Evolutionary conservation across 2,329 filamentous ascomycete species (phyloP).

Genomic region (Aureobasidium sp.): DNA sequence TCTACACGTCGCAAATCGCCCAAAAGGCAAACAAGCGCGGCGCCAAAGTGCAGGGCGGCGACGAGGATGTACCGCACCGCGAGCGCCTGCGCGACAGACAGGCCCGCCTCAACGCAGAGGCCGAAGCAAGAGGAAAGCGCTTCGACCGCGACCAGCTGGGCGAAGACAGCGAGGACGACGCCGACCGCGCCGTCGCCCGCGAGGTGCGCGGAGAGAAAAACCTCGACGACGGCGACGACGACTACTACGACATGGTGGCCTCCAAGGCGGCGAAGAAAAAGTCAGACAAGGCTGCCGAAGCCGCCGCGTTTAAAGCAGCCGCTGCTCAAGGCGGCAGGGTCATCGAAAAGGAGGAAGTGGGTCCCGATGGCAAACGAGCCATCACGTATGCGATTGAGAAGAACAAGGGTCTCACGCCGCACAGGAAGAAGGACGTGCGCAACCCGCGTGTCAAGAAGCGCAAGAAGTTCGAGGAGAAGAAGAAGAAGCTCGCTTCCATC

Average conservation of each 20-base stretch:
- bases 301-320: slow-evolving; percentile 47
- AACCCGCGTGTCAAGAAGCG: slow-evolving; percentile 98
- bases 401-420: slow-evolving; percentile 89
- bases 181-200: slow-evolving; percentile 47
- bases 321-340: slow-evolving; percentile 51
- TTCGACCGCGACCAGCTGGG: slow-evolving; percentile 58
- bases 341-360: slow-evolving; percentile 59
- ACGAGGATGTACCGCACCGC: slow-evolving; percentile 75
- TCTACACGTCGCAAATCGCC: slow-evolving; percentile 96
- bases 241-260: slow-evolving; percentile 87
- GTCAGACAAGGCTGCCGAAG: slow-evolving; percentile 62
- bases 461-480: slow-evolving; percentile 90
- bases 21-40: slow-evolving; percentile 86
- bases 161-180: slow-evolving; percentile 56
- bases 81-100: slow-evolving; percentile 82
- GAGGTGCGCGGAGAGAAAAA: slow-evolving; percentile 36
- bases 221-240: slow-evolving; percentile 46
- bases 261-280: slow-evolving; percentile 57
- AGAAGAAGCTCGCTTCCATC: slow-evolving; percentile 90
- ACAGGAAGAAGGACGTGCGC: slow-evolving; percentile 84
- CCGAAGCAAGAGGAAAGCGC: slow-evolving; percentile 70
- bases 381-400: slow-evolving; percentile 93
- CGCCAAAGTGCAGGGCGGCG: slow-evolving; percentile 64
- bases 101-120: slow-evolving; percentile 77
- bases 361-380: slow-evolving; percentile 78